Conservation (phyloP, 192 early-diverging fungal genomes). For the Spinellus fusiger region DNA sequence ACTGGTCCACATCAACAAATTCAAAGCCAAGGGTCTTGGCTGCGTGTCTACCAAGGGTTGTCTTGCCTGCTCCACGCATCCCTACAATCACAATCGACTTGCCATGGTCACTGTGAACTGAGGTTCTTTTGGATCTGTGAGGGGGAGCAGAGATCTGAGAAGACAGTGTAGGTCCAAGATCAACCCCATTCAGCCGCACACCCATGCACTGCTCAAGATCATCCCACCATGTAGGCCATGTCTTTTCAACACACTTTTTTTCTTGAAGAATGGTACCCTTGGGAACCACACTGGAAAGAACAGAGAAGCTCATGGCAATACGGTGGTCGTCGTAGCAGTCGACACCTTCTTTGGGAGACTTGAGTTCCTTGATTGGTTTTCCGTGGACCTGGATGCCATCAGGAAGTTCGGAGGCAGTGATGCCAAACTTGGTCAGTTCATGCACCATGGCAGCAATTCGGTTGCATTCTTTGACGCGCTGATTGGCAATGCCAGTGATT, state of each 20-base stretch:
- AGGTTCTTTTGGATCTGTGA: background rate
- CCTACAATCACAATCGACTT: constrained; percentile 86
- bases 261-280: constrained; percentile 75
- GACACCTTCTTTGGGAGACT: constrained; percentile 57
- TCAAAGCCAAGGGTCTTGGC: constrained; percentile 57
- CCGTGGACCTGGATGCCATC: constrained; percentile 92
- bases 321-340: constrained; percentile 97
- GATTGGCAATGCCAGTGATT: constrained; percentile 95
- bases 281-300: constrained; percentile 74
- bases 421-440: constrained; percentile 88
- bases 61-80: constrained; percentile 99
- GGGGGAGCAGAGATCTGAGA: background rate
- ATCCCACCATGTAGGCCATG: constrained; percentile 99
- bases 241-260: constrained; percentile 98
- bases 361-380: constrained; percentile 42
- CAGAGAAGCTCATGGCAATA: constrained; percentile 94
- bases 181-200: constrained; percentile 52
- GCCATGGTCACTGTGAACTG: constrained; percentile 11
- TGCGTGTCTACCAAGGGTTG: constrained; percentile 71
- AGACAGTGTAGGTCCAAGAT: constrained; percentile 32
- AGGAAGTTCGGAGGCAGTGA: constrained; percentile 69
- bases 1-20: constrained; percentile 89
- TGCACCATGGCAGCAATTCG: constrained; percentile 95
- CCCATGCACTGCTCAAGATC: constrained; percentile 77
- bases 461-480: constrained; percentile 97